Evolutionary conservation across 2,329 filamentous ascomycete species (phyloP).

Genomic region (Venturia effusa): DNA sequence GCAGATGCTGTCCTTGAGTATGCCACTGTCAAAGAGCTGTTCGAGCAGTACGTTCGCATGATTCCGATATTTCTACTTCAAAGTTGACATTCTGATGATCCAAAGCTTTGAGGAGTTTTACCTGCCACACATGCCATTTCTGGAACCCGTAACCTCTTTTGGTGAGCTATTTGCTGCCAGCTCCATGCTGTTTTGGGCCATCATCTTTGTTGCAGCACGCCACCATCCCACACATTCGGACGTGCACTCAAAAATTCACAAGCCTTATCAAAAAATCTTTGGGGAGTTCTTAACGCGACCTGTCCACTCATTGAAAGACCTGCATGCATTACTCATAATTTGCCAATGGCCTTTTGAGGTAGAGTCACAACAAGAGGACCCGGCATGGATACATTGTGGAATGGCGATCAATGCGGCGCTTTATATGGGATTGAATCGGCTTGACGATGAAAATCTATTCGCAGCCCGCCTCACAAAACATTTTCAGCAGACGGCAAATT

Average conservation of each 20-base stretch:
- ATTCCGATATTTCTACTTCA: neutral
- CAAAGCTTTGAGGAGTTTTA: conserved; percentile 11
- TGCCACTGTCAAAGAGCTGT: neutral
- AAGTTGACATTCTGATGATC: neutral
- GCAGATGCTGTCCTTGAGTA: neutral
- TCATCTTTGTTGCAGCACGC: conserved; percentile 7
- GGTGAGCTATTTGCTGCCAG: neutral
- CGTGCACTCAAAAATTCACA: neutral
- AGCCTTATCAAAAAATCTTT: conserved; percentile 5
- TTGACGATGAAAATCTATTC: conserved; percentile 12
- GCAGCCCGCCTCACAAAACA: conserved; percentile 1
- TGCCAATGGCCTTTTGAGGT: conserved; percentile 14
- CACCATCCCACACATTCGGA: conserved; percentile 8
- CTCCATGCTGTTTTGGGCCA: conserved; percentile 11
- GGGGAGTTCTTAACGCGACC: neutral
- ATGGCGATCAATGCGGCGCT: conserved; percentile 13
- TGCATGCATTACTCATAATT: conserved; percentile 13
- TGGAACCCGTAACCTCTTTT: conserved; percentile 11
- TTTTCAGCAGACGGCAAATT: neutral
- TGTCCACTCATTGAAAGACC: conserved; percentile 10
- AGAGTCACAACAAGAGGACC: conserved; percentile 7
- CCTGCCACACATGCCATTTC: conserved; percentile 9
- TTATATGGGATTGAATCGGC: conserved; percentile 13
- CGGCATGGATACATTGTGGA: conserved; percentile 10
- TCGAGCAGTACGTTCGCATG: neutral